Percentiles rank a stretch among this genome's conserved stretches.
phyloP scores from a whole-genome alignment of 1,139 yeast genomes.

The Candida sp. region DNA sequence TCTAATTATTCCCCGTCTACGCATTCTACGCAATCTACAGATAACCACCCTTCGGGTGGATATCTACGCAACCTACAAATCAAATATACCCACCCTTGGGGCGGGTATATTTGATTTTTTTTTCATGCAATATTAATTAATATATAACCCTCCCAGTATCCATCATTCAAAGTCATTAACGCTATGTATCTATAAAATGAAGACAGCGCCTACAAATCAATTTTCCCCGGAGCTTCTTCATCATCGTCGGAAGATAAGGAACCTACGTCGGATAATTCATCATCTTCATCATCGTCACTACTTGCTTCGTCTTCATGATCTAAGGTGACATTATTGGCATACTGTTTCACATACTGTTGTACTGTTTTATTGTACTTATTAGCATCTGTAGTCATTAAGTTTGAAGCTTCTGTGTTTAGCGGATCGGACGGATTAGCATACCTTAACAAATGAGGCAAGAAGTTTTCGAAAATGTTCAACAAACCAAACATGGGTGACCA shows the following conservation, averaged over 20 bases:
- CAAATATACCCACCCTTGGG: too few relatives aligned
- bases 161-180: neutral
- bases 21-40: too few relatives aligned
- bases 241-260: conserved; percentile 49
- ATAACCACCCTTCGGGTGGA: too few relatives aligned
- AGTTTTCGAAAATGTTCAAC: conserved; percentile 86
- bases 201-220: conserved; percentile 11
- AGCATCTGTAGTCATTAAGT: conserved; percentile 71
- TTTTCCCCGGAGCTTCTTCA: conserved; percentile 21
- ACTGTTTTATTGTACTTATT: conserved; percentile 67
- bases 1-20: too few relatives aligned
- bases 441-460: conserved; percentile 85
- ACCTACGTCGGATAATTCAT: conserved; percentile 47
- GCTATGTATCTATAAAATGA: neutral
- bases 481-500: conserved; percentile 99
- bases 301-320: conserved; percentile 40
- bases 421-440: conserved; percentile 97
- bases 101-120: too few relatives aligned
- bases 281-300: conserved; percentile 37
- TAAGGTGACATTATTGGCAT: conserved; percentile 50
- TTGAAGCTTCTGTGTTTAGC: conserved; percentile 87
- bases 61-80: too few relatives aligned
- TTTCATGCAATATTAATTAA: too few relatives aligned
- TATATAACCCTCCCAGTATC: too few relatives aligned
- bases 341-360: conserved; percentile 66